phyloP scores from a whole-genome alignment of 352 stramenopile genomes.

The Globisporangium cylindrosporum region DNA sequence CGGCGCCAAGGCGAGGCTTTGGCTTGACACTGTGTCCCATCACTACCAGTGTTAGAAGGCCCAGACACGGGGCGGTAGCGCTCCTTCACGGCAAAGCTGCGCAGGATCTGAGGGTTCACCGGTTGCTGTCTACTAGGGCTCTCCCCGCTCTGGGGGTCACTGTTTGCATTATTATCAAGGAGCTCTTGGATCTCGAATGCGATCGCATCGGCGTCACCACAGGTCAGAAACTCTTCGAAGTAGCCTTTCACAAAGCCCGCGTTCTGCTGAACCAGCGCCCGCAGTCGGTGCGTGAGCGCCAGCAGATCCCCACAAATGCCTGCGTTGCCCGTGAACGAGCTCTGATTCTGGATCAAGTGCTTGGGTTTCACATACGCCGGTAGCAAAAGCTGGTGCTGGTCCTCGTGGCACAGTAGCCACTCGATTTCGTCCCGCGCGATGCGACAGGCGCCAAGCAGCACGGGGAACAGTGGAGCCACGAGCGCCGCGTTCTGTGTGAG shows the following conservation, averaged over 20 bases:
- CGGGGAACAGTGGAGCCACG: conserved; percentile 39
- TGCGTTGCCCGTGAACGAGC: conserved; percentile 20
- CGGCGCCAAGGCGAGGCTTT: conserved; percentile 34
- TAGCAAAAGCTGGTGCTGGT: conserved; percentile 25
- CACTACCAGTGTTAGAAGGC: not conserved
- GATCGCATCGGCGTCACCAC: conserved; percentile 49
- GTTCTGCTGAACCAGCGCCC: conserved; percentile 22
- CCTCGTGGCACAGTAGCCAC: conserved; percentile 42
- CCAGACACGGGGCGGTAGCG: conserved; percentile 25
- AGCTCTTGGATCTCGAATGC: conserved; percentile 30
- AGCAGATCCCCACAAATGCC: conserved; percentile 25
- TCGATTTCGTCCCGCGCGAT: conserved; percentile 46
- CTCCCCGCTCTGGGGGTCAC: conserved; percentile 3
- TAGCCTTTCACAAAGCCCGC: conserved; percentile 28
- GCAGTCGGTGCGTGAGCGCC: conserved; percentile 22
- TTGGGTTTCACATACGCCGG: conserved; percentile 49
- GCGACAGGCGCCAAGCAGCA: conserved; percentile 36
- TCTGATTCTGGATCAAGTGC: conserved; percentile 35
- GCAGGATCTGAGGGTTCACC: conserved; percentile 28
- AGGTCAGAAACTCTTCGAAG: conserved; percentile 40
- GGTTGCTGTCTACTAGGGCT: not conserved
- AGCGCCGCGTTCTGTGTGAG: conserved; percentile 41
- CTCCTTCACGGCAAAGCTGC: conserved; percentile 36
- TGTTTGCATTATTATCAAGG: not conserved
- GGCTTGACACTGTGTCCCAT: not conserved